phyloP scores from a whole-genome alignment of 768 basidiomycete species.

The Coprinellus micaceus region DNA sequence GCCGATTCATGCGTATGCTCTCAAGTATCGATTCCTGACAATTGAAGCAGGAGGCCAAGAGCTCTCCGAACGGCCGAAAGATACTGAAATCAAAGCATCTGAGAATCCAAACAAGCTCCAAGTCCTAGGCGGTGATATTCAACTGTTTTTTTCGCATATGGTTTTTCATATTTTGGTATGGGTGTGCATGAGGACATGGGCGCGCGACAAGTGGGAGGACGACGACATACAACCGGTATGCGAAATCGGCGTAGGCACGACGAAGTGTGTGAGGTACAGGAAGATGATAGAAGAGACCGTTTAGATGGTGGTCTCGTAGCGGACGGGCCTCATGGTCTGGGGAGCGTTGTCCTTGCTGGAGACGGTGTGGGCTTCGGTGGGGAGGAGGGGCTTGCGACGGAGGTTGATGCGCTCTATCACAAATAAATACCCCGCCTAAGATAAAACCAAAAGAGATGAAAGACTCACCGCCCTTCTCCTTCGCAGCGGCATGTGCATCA shows the following conservation, averaged over 20 bases:
- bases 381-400: constrained; percentile 81
- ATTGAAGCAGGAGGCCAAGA: too few relatives aligned
- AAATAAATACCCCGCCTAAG: neutral
- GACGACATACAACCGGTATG: constrained; percentile 14
- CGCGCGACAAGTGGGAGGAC: constrained; percentile 7
- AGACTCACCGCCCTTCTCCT: constrained; percentile 82
- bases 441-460: neutral
- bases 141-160: constrained; percentile 12
- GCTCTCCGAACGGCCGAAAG: too few relatives aligned
- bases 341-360: constrained; percentile 72
- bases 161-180: constrained; percentile 16
- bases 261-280: constrained; percentile 15
- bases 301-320: constrained; percentile 97
- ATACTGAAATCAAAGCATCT: too few relatives aligned
- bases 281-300: constrained; percentile 23
- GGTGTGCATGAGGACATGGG: constrained; percentile 7
- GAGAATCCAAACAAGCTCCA: neutral
- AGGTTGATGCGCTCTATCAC: constrained; percentile 70
- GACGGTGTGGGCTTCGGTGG: constrained; percentile 77
- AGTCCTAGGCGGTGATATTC: neutral
- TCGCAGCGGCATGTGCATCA: constrained; percentile 75
- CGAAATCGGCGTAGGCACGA: constrained; percentile 7
- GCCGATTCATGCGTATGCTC: too few relatives aligned
- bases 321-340: constrained; percentile 88
- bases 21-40: too few relatives aligned